Evolutionary conservation across 192 early-diverging fungal species (phyloP).

Genomic region (Mortierella antarctica): DNA sequence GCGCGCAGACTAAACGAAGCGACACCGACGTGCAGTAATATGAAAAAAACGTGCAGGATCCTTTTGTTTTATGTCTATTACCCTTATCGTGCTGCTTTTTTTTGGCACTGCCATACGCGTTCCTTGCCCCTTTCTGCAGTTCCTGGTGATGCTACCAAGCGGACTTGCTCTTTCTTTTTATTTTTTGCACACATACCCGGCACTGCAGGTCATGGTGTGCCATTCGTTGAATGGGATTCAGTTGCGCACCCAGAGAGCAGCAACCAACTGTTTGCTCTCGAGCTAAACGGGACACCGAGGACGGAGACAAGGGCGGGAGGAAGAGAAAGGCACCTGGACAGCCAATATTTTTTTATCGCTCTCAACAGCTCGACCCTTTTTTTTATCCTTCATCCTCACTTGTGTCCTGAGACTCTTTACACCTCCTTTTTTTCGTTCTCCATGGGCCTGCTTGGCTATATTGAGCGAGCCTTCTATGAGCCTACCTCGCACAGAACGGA

Average conservation of each 20-base stretch:
- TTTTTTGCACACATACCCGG: no score
- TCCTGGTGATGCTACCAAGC: no score
- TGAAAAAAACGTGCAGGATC: slow-evolving; percentile 40
- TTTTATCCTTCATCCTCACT: slow-evolving; percentile 17
- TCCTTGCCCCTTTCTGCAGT: slow-evolving; percentile 1
- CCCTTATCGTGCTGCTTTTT: neutral
- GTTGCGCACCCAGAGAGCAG: no score
- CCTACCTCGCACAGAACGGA: slow-evolving; percentile 7
- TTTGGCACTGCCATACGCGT: neutral
- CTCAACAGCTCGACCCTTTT: slow-evolving; percentile 23
- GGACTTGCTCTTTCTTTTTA: no score
- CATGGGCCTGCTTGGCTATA: slow-evolving; percentile 10
- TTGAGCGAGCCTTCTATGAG: slow-evolving; percentile 7
- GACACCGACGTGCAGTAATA: slow-evolving; percentile 3
- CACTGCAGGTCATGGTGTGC: no score
- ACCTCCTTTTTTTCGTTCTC: slow-evolving; percentile 47
- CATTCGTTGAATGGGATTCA: no score
- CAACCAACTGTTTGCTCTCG: neutral
- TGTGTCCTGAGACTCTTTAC: slow-evolving; percentile 37
- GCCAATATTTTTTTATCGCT: slow-evolving; percentile 28
- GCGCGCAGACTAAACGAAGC: neutral
- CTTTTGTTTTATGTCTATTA: neutral
- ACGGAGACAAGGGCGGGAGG: slow-evolving; percentile 13
- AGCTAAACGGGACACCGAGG: neutral
- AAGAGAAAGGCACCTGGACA: slow-evolving; percentile 7